A percentile compares a stretch with the other conserved stretches of the same genome.
phyloP scores from a whole-genome alignment of 352 stramenopile genomes.

The Pythium brachiatum region DNA sequence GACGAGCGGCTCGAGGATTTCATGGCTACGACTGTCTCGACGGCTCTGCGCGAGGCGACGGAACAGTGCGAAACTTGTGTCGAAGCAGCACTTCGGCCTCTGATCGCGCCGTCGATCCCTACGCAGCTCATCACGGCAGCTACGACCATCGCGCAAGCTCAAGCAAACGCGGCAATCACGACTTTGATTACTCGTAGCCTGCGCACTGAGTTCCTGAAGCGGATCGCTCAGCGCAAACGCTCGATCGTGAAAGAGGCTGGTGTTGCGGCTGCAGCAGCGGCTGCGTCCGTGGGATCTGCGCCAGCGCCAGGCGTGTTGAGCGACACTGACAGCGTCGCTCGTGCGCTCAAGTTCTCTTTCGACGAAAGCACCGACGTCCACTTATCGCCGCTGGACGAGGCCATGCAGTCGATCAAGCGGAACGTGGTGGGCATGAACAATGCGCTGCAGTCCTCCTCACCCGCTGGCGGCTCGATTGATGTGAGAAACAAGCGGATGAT shows the following conservation, averaged over 20 bases:
- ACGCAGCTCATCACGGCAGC: constrained; percentile 36
- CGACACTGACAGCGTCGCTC: neutral
- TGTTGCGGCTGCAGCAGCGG: neutral
- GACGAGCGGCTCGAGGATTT: constrained; percentile 31
- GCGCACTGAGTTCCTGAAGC: constrained; percentile 52
- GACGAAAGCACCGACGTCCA: constrained; percentile 3
- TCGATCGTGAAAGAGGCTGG: constrained; percentile 38
- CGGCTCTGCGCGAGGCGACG: constrained; percentile 33
- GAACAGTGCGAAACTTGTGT: constrained; percentile 35
- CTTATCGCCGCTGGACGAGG: constrained; percentile 7
- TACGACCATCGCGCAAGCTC: constrained; percentile 32
- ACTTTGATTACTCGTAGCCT: constrained; percentile 41
- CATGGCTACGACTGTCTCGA: constrained; percentile 24
- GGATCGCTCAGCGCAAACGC: constrained; percentile 38
- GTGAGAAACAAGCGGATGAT: constrained; percentile 2
- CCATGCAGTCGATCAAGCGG: constrained; percentile 8
- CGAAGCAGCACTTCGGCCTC: constrained; percentile 25
- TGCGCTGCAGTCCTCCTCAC: neutral
- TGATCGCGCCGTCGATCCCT: constrained; percentile 42
- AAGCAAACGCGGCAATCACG: constrained; percentile 29
- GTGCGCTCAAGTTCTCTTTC: constrained; percentile 14
- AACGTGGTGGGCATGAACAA: constrained; percentile 11
- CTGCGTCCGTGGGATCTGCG: neutral
- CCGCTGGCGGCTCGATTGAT: neutral
- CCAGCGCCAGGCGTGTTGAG: neutral